Base-by-base conservation (phyloP, 1,139 yeast species). In the Scheffersomyces lignicola region DNA sequence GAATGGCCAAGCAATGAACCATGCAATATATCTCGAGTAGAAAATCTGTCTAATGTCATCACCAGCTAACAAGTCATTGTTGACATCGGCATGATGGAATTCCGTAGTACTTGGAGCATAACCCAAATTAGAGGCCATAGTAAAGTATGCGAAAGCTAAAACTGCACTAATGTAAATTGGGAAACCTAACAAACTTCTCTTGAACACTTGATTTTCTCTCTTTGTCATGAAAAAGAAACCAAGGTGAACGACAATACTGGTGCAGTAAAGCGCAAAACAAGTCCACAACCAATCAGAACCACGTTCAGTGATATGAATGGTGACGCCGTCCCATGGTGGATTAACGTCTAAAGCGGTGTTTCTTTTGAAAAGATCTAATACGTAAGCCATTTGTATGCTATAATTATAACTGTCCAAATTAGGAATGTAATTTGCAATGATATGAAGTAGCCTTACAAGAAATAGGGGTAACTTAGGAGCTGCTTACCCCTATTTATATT, bases 241-340 rank as follows among this genome's bases (percentile, higher is more conserved):
- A 8, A 66, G 65, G 49, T 75, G 73, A 29, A 56, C 49, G 16
- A 79, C 36, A 10, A 79, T 55, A 7, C 71, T 53, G 3, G 71
- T 37, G 10, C 69, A 68, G 51, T 80, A 76, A 9, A 66, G 42
- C 2, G 77, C 55, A 48, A 82, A 79, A 13, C 67, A 83, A 1
- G 88, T 75, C 87, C 87, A 81, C 44, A 77, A 66, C 86, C 86
- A 81, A 53, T 77, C 76, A 6, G 85, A 77, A 48, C 88, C 88
- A 45, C 76, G 78, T 9, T 52, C 43, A 13, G 84, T 78, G 32
- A 80, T 46, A 40, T 74, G 77, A 50, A 78, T 72, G 42, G 74
- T 78, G 36, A 69, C 56, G 3, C 54, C 58, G 6, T 52, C 33
- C 10, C 69, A 53, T 3, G 65, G 58, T 13, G 78, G 71, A 48